Conservation (phyloP, 768 basidiomycete genomes). For the Pleurotus platypus region DNA sequence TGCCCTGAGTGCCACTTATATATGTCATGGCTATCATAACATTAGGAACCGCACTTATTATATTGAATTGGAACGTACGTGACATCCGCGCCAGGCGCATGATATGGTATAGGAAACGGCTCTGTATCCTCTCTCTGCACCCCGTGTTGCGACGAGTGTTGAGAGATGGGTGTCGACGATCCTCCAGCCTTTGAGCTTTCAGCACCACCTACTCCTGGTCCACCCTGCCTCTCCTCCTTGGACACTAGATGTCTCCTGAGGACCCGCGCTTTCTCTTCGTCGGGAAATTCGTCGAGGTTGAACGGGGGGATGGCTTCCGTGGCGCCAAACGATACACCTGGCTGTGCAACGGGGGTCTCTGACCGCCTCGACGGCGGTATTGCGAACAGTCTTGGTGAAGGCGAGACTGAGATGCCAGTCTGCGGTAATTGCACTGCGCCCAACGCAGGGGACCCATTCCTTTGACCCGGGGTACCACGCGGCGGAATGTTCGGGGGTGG, state of each 20-base stretch:
- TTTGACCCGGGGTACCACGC: constrained; percentile 20
- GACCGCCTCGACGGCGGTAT: constrained; percentile 17
- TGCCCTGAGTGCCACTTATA: constrained; percentile 93
- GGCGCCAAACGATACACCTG: constrained; percentile 14
- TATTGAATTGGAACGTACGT: constrained; percentile 59
- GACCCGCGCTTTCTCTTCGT: constrained; percentile 82
- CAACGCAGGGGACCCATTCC: constrained; percentile 14
- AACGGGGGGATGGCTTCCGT: constrained; percentile 26
- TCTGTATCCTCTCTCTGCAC: constrained; percentile 52
- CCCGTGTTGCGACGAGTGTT: constrained; percentile 10
- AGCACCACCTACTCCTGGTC: background rate
- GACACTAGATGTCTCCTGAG: constrained; percentile 78
- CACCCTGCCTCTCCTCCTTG: constrained; percentile 54
- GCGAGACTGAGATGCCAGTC: constrained; percentile 10
- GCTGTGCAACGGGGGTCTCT: constrained; percentile 21
- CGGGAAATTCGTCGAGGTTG: constrained; percentile 61
- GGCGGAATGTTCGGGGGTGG: constrained; percentile 56
- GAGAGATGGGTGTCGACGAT: background rate
- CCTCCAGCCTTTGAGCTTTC: background rate
- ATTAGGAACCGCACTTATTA: constrained; percentile 12
- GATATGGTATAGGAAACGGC: constrained; percentile 83
- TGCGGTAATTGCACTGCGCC: constrained; percentile 15
- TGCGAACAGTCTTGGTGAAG: constrained; percentile 11
- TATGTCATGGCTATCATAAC: constrained; percentile 67
- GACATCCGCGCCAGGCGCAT: constrained; percentile 85